Evolutionary conservation across 805 yeast genomes (phyloP).

Genomic region (Candida ulmi): DNA sequence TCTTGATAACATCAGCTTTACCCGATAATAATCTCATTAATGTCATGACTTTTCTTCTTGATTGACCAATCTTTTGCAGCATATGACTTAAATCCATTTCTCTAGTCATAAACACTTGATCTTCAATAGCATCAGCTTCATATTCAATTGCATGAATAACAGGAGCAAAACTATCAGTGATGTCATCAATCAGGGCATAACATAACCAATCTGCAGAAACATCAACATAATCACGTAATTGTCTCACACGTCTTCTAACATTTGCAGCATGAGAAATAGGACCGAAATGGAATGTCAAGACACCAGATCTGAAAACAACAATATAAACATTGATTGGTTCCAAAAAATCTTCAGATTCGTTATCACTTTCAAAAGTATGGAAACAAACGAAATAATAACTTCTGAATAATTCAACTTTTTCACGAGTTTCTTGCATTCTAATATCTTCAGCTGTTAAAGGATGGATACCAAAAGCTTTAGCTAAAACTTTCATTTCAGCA

Average conservation of each 20-base stretch:
- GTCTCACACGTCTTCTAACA: conserved; percentile 78
- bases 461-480: conserved; percentile 94
- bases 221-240: conserved; percentile 68
- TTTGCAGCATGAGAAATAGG: conserved; percentile 67
- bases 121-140: conserved; percentile 77
- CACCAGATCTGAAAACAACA: conserved; percentile 65
- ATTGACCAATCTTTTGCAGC: conserved; percentile 80
- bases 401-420: conserved; percentile 89
- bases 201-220: conserved; percentile 81
- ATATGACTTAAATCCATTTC: conserved; percentile 70
- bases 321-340: conserved; percentile 76
- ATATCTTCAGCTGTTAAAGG: conserved; percentile 98
- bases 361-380: conserved; percentile 90
- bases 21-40: conserved; percentile 84
- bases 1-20: conserved; percentile 92
- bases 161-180: conserved; percentile 81
- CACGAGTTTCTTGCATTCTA: conserved; percentile 93
- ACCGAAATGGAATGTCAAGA: conserved; percentile 63
- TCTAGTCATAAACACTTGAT: conserved; percentile 75
- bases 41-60: conserved; percentile 89
- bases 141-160: conserved; percentile 71
- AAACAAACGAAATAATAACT: conserved; percentile 92
- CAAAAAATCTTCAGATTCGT: conserved; percentile 74
- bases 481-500: conserved; percentile 84
- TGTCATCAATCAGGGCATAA: conserved; percentile 78